phyloP scores from a whole-genome alignment of 495 filamentous ascomycete genomes.

The Immersiella caudata region DNA sequence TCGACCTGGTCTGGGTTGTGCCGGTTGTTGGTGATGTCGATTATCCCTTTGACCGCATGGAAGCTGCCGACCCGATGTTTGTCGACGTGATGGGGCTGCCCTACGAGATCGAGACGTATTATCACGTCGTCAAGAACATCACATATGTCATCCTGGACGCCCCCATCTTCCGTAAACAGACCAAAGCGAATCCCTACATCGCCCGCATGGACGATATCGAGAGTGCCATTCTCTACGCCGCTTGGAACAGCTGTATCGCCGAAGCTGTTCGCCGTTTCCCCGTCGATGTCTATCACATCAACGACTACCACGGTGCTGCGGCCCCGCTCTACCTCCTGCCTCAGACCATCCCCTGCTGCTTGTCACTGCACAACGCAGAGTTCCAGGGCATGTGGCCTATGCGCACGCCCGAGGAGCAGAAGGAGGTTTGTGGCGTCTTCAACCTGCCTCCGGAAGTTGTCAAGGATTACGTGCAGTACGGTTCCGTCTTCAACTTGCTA shows the following conservation, averaged over 20 bases:
- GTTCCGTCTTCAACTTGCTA: constrained; percentile 68
- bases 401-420: constrained; percentile 63
- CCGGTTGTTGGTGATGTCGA: constrained; percentile 68
- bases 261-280: constrained; percentile 56
- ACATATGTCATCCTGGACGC: constrained; percentile 72
- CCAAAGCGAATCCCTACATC: constrained; percentile 65
- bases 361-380: constrained; percentile 58
- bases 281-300: constrained; percentile 74
- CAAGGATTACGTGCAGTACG: constrained; percentile 62
- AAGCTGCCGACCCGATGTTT: constrained; percentile 61
- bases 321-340: constrained; percentile 70
- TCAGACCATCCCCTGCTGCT: constrained; percentile 54
- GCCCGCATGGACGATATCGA: constrained; percentile 72
- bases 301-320: constrained; percentile 74
- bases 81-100: constrained; percentile 64
- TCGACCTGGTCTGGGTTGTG: constrained; percentile 72
- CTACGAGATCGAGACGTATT: constrained; percentile 65
- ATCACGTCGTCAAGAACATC: constrained; percentile 65
- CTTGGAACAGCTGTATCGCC: constrained; percentile 72
- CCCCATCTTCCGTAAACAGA: constrained; percentile 67
- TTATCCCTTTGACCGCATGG: constrained; percentile 56
- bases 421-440: constrained; percentile 70
- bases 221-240: constrained; percentile 69
- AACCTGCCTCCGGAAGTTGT: constrained; percentile 56
- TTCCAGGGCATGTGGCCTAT: constrained; percentile 74